Base-by-base conservation (phyloP, 306 rosid genomes). In the barrel medic (Medicago truncatula) region DNA sequence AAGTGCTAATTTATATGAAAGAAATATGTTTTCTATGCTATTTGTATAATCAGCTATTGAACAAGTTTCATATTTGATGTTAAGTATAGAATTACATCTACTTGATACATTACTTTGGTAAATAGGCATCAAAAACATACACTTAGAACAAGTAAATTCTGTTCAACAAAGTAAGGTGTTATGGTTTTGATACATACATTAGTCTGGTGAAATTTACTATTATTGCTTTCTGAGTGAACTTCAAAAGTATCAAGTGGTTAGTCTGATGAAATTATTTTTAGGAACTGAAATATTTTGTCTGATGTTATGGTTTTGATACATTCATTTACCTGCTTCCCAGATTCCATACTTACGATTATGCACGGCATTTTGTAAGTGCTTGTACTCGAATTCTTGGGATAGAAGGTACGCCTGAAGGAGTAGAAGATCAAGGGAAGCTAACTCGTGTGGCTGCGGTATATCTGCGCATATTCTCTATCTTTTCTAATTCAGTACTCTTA, bases 331-430 rank as follows among this genome's bases (percentile, higher is more conserved):
- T 71, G 71, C 79, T 63, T 85, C 76, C 58, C 88, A 95, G 98
- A 54, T 95, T 95, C 85, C 97, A 95, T 76, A 95, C 98, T 50
- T 95, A 95, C 64, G 98, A 95, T 83, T 95, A 95, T 82, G 98
- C 98, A 34, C 87, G 98, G 83, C 98, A 94, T 77, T 94, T 94
- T 70, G 98, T 92, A 38, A 95, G 98, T 77, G 98, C 98, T 28
- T 95, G 98, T 77, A 95, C 98, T 56, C 96, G 98, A 28, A 92
- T 95, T 83, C 89, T 95, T 81, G 98, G 97, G 78, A 83, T 92
- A 78, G 98, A 95, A 70, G 97, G 96, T 47, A 95, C 98, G 2
- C 98, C 96, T 58, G 97, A 95, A 71, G 98, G 98, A 86, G 98
- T 95, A 63, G 98, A 95, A 87, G 96, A 95, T 86, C 96, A 90